Evolutionary conservation across 164 flowering plant genomes (phyloP), one percentile per base, ranked within the genome.

Genomic region (Euptelea pleiosperma): DNA sequence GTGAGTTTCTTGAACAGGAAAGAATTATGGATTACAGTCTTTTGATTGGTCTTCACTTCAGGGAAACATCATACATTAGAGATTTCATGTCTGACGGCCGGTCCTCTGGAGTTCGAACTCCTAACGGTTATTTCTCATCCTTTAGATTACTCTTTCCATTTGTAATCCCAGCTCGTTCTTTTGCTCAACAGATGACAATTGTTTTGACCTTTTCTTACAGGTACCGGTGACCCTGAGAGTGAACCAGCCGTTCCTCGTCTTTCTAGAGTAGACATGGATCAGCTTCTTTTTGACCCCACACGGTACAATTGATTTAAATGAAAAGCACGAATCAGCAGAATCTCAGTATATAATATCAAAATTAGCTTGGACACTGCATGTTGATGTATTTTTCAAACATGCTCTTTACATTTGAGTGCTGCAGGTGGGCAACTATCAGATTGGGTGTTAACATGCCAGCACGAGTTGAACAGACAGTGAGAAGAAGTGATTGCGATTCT

Each of bases 21-120:
- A 79, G 88, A 59, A 78, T 83, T 21, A 85, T 88, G 96, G 96
- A 88, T 56, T 83, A 88, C 53, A 85, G 96, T 66, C 84, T 88
- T 60, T 58, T 86, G 50, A 89, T 89, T 11, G 96, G 96, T 28
- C 69, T 89, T 56, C 90, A 89, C 63, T 86, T 89, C 65, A 71
- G 78, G 58, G 87, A 82, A 30, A 39, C 67, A 46, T 61, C 87
- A 19, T 35, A 46, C 2, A 31, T 61, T 25, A 73, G 75, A 11
- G 79, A 79, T 24, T 63, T 73, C 15, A n/a, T 25, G 15, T 12
- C 19, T 1, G 58, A 58, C 4, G 63, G 58, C 8, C 52, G 15
- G 28, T 73, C 85, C 21, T 71, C 84, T 15, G 82, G 77, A 55
- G 35, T 64, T 46, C 68, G 49, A 8, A 62, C 84, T 41, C 79